Conservation (phyloP, 176 grass and related monocot genomes). For the Triticum aestivum region DNA sequence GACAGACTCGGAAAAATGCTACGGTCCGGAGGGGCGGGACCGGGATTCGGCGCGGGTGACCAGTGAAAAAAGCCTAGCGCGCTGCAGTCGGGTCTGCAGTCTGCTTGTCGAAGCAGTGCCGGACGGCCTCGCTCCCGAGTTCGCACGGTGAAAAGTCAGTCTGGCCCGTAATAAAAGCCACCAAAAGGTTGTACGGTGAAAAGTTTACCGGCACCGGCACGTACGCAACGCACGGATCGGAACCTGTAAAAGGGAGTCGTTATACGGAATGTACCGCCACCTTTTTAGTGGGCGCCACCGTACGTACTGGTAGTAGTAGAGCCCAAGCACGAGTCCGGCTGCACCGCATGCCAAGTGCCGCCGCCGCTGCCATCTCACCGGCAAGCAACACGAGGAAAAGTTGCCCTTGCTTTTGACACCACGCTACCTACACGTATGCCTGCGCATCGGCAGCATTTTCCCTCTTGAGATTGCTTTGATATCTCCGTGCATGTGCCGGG, state of each 20-base stretch:
- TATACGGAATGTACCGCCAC: not conserved
- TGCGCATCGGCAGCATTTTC: not conserved
- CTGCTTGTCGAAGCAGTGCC: not conserved
- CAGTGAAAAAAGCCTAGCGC: not conserved
- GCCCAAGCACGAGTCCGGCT: not conserved
- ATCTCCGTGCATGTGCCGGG: not conserved
- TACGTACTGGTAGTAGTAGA: not conserved
- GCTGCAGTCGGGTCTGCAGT: not conserved
- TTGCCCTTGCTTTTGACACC: not conserved
- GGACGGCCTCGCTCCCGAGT: not conserved
- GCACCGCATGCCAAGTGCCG: not conserved
- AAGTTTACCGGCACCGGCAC: not conserved
- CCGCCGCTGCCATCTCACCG: not conserved
- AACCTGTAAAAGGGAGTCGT: not conserved
- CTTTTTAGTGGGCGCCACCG: not conserved
- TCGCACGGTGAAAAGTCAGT: not conserved
- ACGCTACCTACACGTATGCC: no score
- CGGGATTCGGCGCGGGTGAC: not conserved
- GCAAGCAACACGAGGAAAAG: not conserved
- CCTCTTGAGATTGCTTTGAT: not conserved
- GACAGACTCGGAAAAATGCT: constrained; percentile 37
- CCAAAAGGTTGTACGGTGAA: not conserved
- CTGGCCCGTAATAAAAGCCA: not conserved
- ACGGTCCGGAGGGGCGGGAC: constrained; percentile 12
- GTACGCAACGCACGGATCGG: not conserved